These are phyloP conservation scores for Eragrostis nindensis DNA, from an alignment of 176 grass and related monocot genomes.

Conservation along the genomic window DNA sequence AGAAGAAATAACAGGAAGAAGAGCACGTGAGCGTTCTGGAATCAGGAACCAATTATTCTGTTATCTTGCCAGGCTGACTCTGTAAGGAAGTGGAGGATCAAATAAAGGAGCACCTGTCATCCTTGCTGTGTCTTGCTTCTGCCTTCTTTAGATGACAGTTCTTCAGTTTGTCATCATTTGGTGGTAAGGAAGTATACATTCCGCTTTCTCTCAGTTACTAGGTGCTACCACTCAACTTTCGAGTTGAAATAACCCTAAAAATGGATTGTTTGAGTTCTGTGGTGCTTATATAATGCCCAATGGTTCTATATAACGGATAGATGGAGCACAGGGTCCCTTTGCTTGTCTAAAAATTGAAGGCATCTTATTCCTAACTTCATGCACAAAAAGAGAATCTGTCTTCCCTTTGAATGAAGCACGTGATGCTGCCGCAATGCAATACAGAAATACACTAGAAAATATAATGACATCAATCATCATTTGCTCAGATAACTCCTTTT, in stretches of 20 bases:
- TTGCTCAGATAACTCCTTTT: slow-evolving; percentile 1
- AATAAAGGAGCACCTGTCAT: slow-evolving; percentile 28
- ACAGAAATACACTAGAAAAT: neutral
- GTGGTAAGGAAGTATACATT: slow-evolving; percentile 33
- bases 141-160: slow-evolving; percentile 15
- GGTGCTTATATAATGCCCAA: slow-evolving; percentile 26
- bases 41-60: slow-evolving; percentile 7
- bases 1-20: neutral
- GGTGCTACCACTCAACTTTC: slow-evolving; percentile 8
- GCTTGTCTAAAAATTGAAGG: slow-evolving; percentile 34
- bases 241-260: slow-evolving; percentile 3
- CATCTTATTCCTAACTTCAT: slow-evolving; percentile 38
- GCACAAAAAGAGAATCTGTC: slow-evolving; percentile 16
- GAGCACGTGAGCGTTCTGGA: slow-evolving; percentile 4
- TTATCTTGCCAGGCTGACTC: slow-evolving; percentile 26
- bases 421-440: neutral
- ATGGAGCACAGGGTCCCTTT: slow-evolving; percentile 2
- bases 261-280: slow-evolving; percentile 10
- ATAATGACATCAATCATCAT: neutral
- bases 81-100: slow-evolving; percentile 17
- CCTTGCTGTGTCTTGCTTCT: slow-evolving; percentile 32
- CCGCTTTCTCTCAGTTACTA: slow-evolving; percentile 21
- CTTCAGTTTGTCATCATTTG: slow-evolving; percentile 35
- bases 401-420: slow-evolving; percentile 19
- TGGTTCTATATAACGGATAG: slow-evolving; percentile 10